These are phyloP conservation scores for Pisolithus albus DNA, from an alignment of 768 basidiomycete genomes.

Conservation along the genomic window DNA sequence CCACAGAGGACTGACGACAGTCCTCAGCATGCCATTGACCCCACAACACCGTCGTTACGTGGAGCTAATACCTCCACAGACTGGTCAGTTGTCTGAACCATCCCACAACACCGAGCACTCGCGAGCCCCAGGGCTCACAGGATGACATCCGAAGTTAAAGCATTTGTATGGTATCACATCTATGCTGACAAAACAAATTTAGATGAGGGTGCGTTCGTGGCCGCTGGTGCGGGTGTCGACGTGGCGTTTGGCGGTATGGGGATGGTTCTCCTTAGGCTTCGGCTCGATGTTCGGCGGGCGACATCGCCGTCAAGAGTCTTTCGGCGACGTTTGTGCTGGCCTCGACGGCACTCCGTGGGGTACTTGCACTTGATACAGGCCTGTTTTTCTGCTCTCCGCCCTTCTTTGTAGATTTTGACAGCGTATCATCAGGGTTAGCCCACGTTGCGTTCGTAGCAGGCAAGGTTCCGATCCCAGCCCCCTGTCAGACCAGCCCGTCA, in stretches of 20 bases:
- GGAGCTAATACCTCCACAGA: slow-evolving; percentile 26
- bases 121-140: slow-evolving; percentile 31
- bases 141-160: slow-evolving; percentile 41
- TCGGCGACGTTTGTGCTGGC: slow-evolving; percentile 38
- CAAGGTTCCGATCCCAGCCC: slow-evolving; percentile 9
- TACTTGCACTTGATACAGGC: slow-evolving; percentile 39
- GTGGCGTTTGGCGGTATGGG: slow-evolving; percentile 9
- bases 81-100: slow-evolving; percentile 57
- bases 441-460: slow-evolving; percentile 24
- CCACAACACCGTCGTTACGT: no score
- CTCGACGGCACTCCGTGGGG: slow-evolving; percentile 44
- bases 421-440: slow-evolving; percentile 28
- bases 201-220: slow-evolving; percentile 9
- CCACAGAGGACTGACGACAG: no score
- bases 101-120: slow-evolving; percentile 20
- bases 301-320: slow-evolving; percentile 24
- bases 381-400: slow-evolving; percentile 37
- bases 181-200: slow-evolving; percentile 15
- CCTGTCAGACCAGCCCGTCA: slow-evolving; percentile 26
- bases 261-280: slow-evolving; percentile 14
- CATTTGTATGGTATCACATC: neutral
- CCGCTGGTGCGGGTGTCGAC: slow-evolving; percentile 1
- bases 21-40: no score
- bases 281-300: slow-evolving; percentile 13
- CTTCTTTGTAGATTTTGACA: slow-evolving; percentile 28